These are phyloP conservation scores for Silene vulgaris DNA, from an alignment of 179 eudicot genomes.

Conservation along the genomic window DNA sequence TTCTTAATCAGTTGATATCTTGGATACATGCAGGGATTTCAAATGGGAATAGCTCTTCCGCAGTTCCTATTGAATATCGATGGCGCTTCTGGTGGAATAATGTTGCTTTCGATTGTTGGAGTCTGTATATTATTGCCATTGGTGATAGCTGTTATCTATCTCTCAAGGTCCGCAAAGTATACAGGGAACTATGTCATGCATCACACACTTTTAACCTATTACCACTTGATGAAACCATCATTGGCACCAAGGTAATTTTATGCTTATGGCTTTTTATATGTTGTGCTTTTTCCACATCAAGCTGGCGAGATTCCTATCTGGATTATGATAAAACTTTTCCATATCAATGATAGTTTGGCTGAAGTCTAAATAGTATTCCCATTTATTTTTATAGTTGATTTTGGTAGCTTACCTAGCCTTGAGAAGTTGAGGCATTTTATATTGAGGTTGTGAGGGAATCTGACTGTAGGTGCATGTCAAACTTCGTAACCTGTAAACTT, in stretches of 20 bases:
- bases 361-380: not conserved
- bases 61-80: slow-evolving; percentile 71
- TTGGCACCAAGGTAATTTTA: slow-evolving; percentile 72
- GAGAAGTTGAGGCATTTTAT: not conserved
- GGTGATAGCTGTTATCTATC: slow-evolving; percentile 71
- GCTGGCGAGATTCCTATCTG: not conserved
- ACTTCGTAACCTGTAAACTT: not conserved
- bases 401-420: not conserved
- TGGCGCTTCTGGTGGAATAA: slow-evolving; percentile 83
- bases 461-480: not conserved
- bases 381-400: not conserved
- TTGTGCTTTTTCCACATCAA: not conserved
- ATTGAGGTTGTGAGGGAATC: not conserved
- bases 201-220: slow-evolving; percentile 68
- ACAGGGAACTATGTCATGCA: slow-evolving; percentile 89
- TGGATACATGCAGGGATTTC: slow-evolving; percentile 61
- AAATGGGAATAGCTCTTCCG: slow-evolving; percentile 97
- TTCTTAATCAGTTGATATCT: not conserved
- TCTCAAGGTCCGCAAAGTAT: slow-evolving; percentile 73
- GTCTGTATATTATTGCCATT: slow-evolving; percentile 79
- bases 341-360: not conserved
- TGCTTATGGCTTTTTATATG: not conserved
- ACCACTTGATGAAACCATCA: slow-evolving; percentile 76
- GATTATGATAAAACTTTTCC: not conserved
- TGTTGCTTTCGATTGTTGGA: slow-evolving; percentile 81